A percentile compares a stretch with the other conserved stretches of the same genome.
Conservation (phyloP, 176 grass and related monocot species). For the Raddia guianensis region DNA sequence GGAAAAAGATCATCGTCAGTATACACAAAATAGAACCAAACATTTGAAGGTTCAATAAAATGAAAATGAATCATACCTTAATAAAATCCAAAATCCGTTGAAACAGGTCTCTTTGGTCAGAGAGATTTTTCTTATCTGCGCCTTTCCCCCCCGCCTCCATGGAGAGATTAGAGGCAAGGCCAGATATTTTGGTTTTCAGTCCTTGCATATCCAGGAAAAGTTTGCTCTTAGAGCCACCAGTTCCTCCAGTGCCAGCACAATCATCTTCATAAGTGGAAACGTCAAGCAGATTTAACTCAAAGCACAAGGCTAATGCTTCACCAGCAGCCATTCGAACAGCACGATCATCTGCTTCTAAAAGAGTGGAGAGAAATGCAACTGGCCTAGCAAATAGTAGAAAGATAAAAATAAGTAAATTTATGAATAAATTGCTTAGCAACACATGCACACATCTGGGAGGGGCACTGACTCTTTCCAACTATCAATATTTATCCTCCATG, state of each 20-base stretch:
- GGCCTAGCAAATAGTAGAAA: slow-evolving; percentile 50
- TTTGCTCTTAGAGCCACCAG: slow-evolving; percentile 58
- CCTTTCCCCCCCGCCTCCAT: slow-evolving; percentile 88
- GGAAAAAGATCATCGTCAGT: slow-evolving; percentile 18
- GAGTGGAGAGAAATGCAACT: slow-evolving; percentile 72
- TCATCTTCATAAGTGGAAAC: slow-evolving; percentile 50
- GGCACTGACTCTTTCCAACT: slow-evolving; percentile 89
- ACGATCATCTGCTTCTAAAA: slow-evolving; percentile 77
- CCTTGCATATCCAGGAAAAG: slow-evolving; percentile 79
- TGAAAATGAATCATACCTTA: slow-evolving; percentile 54
- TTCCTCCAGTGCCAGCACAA: slow-evolving; percentile 44
- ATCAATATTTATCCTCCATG: slow-evolving; percentile 85
- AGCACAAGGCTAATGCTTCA: slow-evolving; percentile 87
- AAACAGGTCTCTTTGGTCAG: slow-evolving; percentile 89
- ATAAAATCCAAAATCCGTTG: slow-evolving; percentile 83
- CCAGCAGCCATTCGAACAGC: slow-evolving; percentile 94
- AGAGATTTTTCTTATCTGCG: slow-evolving; percentile 95
- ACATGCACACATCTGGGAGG: not conserved
- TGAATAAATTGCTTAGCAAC: not conserved
- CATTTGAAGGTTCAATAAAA: slow-evolving; percentile 4
- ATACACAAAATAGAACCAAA: not conserved
- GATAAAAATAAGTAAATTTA: slow-evolving; percentile 13
- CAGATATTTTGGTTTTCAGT: slow-evolving; percentile 85
- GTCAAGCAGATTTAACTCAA: slow-evolving; percentile 85
- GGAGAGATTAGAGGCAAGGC: slow-evolving; percentile 65